These are phyloP conservation scores for Gaultheria prostrata DNA, from an alignment of 148 eudicot genomes.

Conservation along the genomic window DNA sequence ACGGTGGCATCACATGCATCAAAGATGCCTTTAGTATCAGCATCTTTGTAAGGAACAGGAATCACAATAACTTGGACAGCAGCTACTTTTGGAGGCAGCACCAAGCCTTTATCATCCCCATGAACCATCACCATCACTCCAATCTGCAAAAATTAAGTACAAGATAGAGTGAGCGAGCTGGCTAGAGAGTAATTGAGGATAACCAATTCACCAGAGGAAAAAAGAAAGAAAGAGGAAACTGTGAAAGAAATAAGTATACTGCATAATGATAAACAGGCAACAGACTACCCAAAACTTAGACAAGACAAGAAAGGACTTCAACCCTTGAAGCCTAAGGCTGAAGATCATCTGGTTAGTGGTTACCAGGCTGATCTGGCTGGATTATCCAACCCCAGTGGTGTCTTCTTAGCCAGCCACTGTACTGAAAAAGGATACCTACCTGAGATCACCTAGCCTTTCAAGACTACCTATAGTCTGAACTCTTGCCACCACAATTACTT, in stretches of 20 bases:
- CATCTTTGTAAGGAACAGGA: slow-evolving; percentile 96
- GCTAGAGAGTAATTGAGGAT: neutral
- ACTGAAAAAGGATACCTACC: neutral
- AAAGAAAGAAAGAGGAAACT: neutral
- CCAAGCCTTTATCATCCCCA: slow-evolving; percentile 98
- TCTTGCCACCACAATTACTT: neutral
- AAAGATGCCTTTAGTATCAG: slow-evolving; percentile 64
- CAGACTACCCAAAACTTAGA: neutral
- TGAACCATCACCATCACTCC: slow-evolving; percentile 99
- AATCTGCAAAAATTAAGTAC: slow-evolving; percentile 41
- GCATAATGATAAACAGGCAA: neutral
- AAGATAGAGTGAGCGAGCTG: neutral
- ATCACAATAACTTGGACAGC: slow-evolving; percentile 82
- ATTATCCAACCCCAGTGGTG: slow-evolving; percentile 4
- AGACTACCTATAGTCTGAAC: neutral
- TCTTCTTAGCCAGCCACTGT: neutral
- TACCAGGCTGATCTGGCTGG: neutral
- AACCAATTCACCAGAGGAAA: no score
- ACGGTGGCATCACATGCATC: slow-evolving; percentile 75
- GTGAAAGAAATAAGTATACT: neutral
- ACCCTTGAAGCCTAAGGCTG: neutral
- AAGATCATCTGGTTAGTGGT: neutral
- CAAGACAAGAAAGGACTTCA: neutral
- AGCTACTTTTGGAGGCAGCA: slow-evolving; percentile 95
- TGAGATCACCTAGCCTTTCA: neutral